phyloP scores from a whole-genome alignment of 306 rosid genomes.

The Cicer bijugum region DNA sequence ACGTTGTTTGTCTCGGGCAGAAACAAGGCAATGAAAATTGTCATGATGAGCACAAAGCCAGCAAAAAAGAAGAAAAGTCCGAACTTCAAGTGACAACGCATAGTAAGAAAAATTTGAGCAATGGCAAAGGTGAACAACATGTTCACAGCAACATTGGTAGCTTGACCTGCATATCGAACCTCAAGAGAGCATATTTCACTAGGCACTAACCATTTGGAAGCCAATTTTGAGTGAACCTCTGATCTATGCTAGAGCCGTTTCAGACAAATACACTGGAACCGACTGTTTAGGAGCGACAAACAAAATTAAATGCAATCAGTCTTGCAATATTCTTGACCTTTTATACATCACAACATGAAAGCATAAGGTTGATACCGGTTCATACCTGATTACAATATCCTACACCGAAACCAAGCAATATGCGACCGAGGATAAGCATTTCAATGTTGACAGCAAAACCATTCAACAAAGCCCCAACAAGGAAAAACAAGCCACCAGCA shows the following conservation, averaged over 20 bases:
- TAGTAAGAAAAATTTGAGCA: no score
- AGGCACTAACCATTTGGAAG: no score
- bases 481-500: background rate
- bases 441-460: background rate
- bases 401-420: constrained; percentile 4
- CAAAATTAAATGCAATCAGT: background rate
- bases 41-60: no score
- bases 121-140: no score
- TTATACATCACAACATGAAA: background rate
- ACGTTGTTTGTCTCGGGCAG: no score
- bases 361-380: background rate
- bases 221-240: constrained; percentile 1
- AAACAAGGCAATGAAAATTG: no score
- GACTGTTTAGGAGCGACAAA: background rate
- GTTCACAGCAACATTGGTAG: no score
- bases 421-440: constrained; percentile 4
- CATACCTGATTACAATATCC: constrained; percentile 42
- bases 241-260: background rate
- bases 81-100: no score
- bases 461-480: background rate
- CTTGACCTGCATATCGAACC: no score
- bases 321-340: background rate
- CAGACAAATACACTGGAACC: constrained; percentile 16
- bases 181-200: no score
- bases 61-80: no score